Base-by-base conservation (phyloP, 495 filamentous ascomycete genomes). In the Neurospora tetrasperma region DNA sequence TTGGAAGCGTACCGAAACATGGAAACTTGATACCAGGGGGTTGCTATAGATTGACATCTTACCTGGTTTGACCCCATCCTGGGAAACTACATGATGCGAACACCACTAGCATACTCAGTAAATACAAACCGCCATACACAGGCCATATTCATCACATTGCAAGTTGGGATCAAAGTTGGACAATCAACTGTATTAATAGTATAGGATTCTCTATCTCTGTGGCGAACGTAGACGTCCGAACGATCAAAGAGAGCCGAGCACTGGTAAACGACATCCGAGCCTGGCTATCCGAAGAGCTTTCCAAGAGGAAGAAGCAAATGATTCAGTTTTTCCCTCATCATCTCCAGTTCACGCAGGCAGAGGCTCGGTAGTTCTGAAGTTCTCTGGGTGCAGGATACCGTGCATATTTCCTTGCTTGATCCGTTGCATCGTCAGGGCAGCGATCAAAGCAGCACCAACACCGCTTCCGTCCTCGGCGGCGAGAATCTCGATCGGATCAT, bases 361-460 rank as follows among this genome's bases (percentile, higher is more conserved):
- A 66, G 54, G 27, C 54, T 66, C 54, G 14, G 27, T 18, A 35
- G 54, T 66, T 38, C 80, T 79, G 76, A 84, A 88, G 73, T 88
- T 88, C 78, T 92, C 90, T 59, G 88, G 88, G 82, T 96, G 87
- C 75, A 89, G 84, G 76, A 97, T 93, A 76, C 93, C 94, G 42
- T 89, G 90, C 78, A 90, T 74, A 78, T 94, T 93, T 27, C 94
- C 94, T 54, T 88, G 86, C 84, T 90, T 88, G 75, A 94, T 89
- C 38, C 94, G 85, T 88, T 97, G 93, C 80, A 98, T 81, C 18
- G 95, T 98, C 82, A 98, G 83, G 38, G 94, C 95, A 18, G 95
- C 95, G 85, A 98, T 97, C 68, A 98, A 83, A 0, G 95, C 95
- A 71, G 95, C 95, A 71, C 95, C 95, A n/a, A 98, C 95, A 88